phyloP scores from a whole-genome alignment of 257 asterid genomes.

The Hygrophila difformis region DNA sequence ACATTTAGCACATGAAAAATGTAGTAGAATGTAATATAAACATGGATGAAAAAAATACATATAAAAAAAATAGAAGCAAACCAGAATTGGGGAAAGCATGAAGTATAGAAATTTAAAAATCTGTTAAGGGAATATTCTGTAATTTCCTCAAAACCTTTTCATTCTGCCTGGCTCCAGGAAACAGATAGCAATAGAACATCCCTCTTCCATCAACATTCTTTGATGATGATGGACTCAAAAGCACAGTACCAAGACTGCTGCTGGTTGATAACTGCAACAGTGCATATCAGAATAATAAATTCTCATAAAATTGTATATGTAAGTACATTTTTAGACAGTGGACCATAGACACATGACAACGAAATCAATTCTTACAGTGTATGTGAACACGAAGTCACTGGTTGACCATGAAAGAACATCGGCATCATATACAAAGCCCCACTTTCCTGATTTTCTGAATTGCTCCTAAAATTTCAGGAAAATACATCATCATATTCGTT shows the following conservation, averaged over 20 bases:
- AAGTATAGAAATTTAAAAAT: no score
- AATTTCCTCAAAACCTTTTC: no score
- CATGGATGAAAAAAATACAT: no score
- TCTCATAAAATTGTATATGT: background rate
- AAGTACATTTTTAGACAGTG: background rate
- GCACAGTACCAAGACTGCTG: conserved; percentile 44
- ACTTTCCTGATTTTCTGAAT: conserved; percentile 52
- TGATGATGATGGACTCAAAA: conserved; percentile 56
- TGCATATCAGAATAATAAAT: background rate
- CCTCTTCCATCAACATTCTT: conserved; percentile 63
- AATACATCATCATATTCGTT: background rate
- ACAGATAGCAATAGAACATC: conserved; percentile 66
- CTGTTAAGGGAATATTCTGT: no score
- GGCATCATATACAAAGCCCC: conserved; percentile 58
- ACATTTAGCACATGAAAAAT: no score
- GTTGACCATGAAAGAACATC: conserved; percentile 85
- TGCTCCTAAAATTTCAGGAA: conserved; percentile 40
- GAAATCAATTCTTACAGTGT: conserved; percentile 37
- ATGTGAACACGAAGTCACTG: conserved; percentile 51
- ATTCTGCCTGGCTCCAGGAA: conserved; percentile 49
- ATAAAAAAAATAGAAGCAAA: no score
- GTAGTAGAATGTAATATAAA: no score
- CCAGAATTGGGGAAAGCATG: no score
- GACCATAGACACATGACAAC: background rate
- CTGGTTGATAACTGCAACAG: conserved; percentile 49